Evolutionary conservation across 2,329 filamentous ascomycete species (phyloP), one percentile per base, ranked within the genome.

Genomic region (Epichloe amarillans): DNA sequence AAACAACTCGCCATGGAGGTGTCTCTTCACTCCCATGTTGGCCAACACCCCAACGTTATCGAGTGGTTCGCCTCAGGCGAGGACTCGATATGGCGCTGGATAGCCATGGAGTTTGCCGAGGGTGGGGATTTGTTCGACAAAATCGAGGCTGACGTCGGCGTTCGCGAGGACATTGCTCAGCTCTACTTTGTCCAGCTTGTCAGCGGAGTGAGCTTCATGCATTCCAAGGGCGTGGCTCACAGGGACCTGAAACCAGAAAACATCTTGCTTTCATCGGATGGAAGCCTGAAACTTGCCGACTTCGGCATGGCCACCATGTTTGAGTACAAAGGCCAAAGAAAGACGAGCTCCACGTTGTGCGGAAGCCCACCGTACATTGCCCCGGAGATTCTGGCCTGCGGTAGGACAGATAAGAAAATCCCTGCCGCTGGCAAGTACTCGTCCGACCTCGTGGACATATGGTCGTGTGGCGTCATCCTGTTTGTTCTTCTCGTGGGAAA

Each of bases 71-170:
- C 85, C 41, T 86, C 84, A 2, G 91, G 89, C 50, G 88, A 96
- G 66, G 90, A 98, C 64, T 62, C 75, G 0, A 71, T 83, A 17
- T 98, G 93, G 91, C 81, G 86, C 59, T 98, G 93, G 93, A 95
- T 98, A 59, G 91, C 90, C 39, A 96, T 98, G 89, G 93, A 98
- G 68, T 84, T 88, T 58, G 93, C 93, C 44, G 88, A 94, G 60
- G 93, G 93, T 41, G 93, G 93, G 11, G 93, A 98, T 64, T 75
- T 98, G 7, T 98, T 98, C 66, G 93, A 98, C 80, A 98, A 98
- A 73, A 97, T 98, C 60, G 94, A 98, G 70, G 90, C 93, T 17
- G 93, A 98, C 66, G 87, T 91, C 43, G 93, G 93, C 46, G 88
- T 97, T n/a, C 80, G 84, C 6, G 83, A 95, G 66, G 88, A 97